A percentile compares a stretch with the other conserved stretches of the same genome.
phyloP scores from a whole-genome alignment of 108 stramenopile genomes.

The Nitzschia palea region DNA sequence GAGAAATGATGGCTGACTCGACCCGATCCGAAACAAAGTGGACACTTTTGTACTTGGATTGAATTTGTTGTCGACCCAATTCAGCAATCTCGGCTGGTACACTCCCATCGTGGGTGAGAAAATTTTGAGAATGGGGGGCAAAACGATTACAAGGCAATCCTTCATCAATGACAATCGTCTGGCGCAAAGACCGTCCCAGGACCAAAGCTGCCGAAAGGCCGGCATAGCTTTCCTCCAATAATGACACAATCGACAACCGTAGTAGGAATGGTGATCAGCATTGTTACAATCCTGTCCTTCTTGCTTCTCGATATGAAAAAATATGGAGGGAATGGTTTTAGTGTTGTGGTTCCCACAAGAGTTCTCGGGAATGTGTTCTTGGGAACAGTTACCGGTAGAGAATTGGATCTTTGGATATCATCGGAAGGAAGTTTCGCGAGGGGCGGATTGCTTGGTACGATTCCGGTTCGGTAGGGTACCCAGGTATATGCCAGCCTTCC shows the following conservation, averaged over 20 bases:
- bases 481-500: no score
- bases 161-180: constrained; percentile 11
- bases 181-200: constrained; percentile 19
- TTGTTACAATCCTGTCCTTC: no score
- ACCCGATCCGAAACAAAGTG: constrained; percentile 4
- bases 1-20: not conserved
- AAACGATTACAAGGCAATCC: constrained; percentile 23
- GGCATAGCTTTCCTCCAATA: constrained; percentile 18
- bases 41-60: constrained; percentile 15
- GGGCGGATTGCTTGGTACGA: no score
- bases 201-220: constrained; percentile 26
- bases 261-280: not conserved
- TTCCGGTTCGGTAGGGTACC: no score
- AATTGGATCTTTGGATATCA: no score
- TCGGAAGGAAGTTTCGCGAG: no score
- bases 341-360: no score
- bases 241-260: constrained; percentile 8
- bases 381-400: no score
- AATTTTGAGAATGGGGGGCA: constrained; percentile 24
- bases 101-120: constrained; percentile 16
- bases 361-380: no score
- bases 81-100: constrained; percentile 9
- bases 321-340: no score
- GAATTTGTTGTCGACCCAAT: constrained; percentile 6
- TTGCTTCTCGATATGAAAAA: no score